phyloP scores from a whole-genome alignment of 495 filamentous ascomycete species.

The Annulohypoxylon moriforme region DNA sequence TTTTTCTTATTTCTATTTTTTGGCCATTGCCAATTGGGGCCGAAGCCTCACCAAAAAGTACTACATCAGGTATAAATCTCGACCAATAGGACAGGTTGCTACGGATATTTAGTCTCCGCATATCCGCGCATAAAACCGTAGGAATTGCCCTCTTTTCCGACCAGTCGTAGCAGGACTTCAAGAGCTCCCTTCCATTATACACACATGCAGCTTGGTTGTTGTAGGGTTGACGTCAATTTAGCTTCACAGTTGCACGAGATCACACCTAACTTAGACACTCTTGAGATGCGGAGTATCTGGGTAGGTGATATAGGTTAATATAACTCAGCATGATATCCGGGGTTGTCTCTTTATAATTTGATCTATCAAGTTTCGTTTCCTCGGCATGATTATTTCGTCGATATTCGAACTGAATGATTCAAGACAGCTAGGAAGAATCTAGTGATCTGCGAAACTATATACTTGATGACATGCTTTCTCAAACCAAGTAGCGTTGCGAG shows the following conservation, averaged over 20 bases:
- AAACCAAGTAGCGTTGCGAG: too few species aligned
- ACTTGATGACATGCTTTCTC: too few species aligned
- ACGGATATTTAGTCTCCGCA: conserved; percentile 33
- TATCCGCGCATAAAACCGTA: conserved; percentile 25
- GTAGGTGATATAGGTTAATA: not conserved
- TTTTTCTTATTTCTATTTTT: not conserved
- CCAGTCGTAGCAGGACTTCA: not conserved
- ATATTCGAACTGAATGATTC: not conserved
- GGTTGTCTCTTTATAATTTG: not conserved
- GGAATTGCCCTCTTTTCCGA: conserved; percentile 19
- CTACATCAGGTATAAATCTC: not conserved
- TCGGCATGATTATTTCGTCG: not conserved
- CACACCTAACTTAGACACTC: not conserved
- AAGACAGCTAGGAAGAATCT: not conserved
- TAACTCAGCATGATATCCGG: too few species aligned
- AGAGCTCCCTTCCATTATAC: not conserved
- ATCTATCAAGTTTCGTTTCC: not conserved
- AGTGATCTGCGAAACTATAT: too few species aligned
- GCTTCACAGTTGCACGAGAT: not conserved
- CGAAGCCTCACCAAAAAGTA: conserved; percentile 33
- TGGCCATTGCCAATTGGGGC: conserved; percentile 29
- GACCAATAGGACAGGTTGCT: conserved; percentile 14
- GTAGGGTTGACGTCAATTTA: conserved; percentile 33
- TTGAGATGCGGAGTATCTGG: not conserved
- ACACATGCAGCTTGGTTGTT: conserved; percentile 8